Percentiles rank a stretch among this genome's conserved stretches.
These are phyloP conservation scores for Dacryopinax primogenitus DNA, from an alignment of 768 basidiomycete genomes.

Conservation along the genomic window DNA sequence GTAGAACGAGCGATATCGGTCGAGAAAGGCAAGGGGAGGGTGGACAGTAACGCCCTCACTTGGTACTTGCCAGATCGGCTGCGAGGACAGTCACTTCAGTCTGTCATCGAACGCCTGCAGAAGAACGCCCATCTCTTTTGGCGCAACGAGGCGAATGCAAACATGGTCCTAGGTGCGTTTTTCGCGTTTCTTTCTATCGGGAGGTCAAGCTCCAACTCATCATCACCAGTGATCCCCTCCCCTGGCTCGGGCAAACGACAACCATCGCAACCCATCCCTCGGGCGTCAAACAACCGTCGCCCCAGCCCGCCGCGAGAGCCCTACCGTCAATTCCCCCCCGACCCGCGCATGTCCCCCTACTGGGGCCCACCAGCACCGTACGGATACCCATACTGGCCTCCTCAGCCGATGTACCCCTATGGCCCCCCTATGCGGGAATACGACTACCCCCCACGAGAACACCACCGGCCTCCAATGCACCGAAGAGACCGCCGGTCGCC, in stretches of 20 bases:
- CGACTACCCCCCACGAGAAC: background rate
- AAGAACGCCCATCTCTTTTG: constrained; percentile 6
- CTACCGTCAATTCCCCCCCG: background rate
- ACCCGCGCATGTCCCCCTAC: background rate
- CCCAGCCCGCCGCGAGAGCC: background rate
- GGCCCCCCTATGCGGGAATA: background rate
- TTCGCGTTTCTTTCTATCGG: background rate
- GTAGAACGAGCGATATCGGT: background rate
- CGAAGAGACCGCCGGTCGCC: background rate
- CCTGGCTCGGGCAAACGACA: background rate
- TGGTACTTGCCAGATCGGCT: background rate
- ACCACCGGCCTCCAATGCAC: background rate
- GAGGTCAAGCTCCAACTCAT: background rate
- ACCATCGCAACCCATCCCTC: background rate
- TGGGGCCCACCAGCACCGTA: constrained; percentile 4
- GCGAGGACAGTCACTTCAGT: background rate
- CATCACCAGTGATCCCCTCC: background rate
- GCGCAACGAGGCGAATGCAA: background rate
- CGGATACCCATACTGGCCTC: constrained; percentile 1
- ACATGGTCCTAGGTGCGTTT: background rate
- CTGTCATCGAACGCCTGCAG: background rate
- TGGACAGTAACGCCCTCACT: background rate
- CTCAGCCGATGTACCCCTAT: background rate
- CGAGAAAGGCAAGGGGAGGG: background rate
- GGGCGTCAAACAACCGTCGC: background rate